phyloP scores from a whole-genome alignment of 1,284 basidiomycete species.

The Ceratobasidium sp. region DNA sequence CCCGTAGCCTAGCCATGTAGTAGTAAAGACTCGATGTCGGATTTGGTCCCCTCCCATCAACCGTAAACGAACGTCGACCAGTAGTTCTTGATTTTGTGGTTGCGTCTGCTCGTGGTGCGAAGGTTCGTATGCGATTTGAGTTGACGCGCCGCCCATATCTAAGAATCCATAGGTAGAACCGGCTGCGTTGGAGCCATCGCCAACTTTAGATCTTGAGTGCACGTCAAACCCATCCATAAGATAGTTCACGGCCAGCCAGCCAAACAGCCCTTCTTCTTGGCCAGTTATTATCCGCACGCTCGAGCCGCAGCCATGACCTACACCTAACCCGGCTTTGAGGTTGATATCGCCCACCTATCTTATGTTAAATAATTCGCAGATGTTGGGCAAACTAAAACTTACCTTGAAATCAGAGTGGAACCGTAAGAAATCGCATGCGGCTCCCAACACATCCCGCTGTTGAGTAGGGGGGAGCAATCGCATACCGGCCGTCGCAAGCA shows the following conservation, averaged over 20 bases:
- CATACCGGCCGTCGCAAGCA: slow-evolving; percentile 98
- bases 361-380: background rate
- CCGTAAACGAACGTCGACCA: slow-evolving; percentile 83
- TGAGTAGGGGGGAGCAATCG: slow-evolving; percentile 76
- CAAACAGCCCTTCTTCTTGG: slow-evolving; percentile 97
- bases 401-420: slow-evolving; percentile 71
- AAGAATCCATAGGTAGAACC: slow-evolving; percentile 94
- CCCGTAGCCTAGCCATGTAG: slow-evolving; percentile 98
- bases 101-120: slow-evolving; percentile 55
- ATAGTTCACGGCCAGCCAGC: slow-evolving; percentile 99
- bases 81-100: slow-evolving; percentile 58
- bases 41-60: slow-evolving; percentile 87
- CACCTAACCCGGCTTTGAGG: slow-evolving; percentile 53
- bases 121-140: slow-evolving; percentile 96
- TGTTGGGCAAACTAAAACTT: slow-evolving; percentile 59
- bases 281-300: slow-evolving; percentile 95
- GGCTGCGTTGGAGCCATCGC: slow-evolving; percentile 50
- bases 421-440: slow-evolving; percentile 79
- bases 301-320: slow-evolving; percentile 75
- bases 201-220: slow-evolving; percentile 47
- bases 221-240: slow-evolving; percentile 93
- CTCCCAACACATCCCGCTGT: slow-evolving; percentile 73
- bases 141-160: slow-evolving; percentile 99
- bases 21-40: slow-evolving; percentile 92
- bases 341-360: slow-evolving; percentile 17